These are phyloP conservation scores for Prototheca wickerhamii DNA, from an alignment of 163 green algal species.

Conservation along the genomic window DNA sequence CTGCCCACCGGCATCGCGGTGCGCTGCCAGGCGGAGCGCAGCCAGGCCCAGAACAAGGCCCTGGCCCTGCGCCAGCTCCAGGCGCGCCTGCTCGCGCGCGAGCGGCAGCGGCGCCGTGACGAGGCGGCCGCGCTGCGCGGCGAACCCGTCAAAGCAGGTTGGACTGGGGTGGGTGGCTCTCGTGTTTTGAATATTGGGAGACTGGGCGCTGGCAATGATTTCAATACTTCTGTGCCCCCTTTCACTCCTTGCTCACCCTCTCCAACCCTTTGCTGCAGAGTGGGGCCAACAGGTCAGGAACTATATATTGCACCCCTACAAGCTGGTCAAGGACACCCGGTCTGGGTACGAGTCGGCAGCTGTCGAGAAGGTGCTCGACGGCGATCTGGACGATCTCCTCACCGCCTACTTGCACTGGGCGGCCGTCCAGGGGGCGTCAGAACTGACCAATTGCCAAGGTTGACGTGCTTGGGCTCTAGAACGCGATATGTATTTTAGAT, in stretches of 20 bases:
- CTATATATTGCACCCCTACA: constrained; percentile 98
- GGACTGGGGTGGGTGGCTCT: not conserved
- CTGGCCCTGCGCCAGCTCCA: constrained; percentile 63
- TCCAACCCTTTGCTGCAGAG: constrained; percentile 50
- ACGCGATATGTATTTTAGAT: too few relatives aligned
- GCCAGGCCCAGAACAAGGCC: constrained; percentile 61
- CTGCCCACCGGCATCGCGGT: constrained; percentile 83
- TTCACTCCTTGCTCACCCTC: not conserved
- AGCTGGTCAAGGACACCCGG: constrained; percentile 86
- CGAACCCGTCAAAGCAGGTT: constrained; percentile 68
- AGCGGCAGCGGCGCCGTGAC: constrained; percentile 72
- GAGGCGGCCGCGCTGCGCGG: constrained; percentile 80
- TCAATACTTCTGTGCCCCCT: not conserved
- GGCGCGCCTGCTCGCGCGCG: constrained; percentile 75
- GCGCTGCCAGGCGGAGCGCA: constrained; percentile 75
- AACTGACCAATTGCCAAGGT: not conserved
- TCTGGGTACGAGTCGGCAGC: constrained; percentile 64
- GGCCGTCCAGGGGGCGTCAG: not conserved
- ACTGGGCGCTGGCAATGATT: too few relatives aligned
- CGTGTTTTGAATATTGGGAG: not conserved
- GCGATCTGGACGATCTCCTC: constrained; percentile 67
- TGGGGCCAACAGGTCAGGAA: constrained; percentile 97
- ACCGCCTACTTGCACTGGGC: constrained; percentile 1
- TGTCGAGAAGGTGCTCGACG: constrained; percentile 70
- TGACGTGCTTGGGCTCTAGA: not conserved